A percentile compares a stretch with the other conserved stretches of the same genome.
phyloP scores from a whole-genome alignment of 768 basidiomycete species.

The Lentinula raphanica region DNA sequence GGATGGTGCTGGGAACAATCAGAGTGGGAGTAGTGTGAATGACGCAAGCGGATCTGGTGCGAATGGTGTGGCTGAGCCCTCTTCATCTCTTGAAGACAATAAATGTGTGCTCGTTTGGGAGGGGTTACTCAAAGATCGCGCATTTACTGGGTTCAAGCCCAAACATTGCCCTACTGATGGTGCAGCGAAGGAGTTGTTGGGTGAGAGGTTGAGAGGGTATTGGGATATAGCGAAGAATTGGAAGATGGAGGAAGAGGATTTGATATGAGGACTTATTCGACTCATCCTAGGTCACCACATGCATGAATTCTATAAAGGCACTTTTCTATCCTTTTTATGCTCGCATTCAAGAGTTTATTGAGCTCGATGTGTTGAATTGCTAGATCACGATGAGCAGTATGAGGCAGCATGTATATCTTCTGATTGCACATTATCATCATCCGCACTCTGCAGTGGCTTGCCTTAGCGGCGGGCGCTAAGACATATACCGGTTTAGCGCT shows the following conservation, averaged over 20 bases:
- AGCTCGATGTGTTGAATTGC: no score
- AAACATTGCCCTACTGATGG: slow-evolving; percentile 80
- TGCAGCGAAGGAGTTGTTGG: slow-evolving; percentile 81
- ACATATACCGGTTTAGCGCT: no score
- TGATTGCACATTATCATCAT: no score
- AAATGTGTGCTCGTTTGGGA: slow-evolving; percentile 92
- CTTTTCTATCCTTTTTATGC: no score
- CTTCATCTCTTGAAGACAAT: slow-evolving; percentile 74
- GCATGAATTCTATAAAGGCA: no score
- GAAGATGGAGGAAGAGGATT: slow-evolving; percentile 76
- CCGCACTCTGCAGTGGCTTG: no score
- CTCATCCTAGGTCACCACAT: neutral
- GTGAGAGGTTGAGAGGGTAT: slow-evolving; percentile 78
- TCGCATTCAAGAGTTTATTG: no score
- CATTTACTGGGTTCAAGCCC: slow-evolving; percentile 76
- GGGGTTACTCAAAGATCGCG: slow-evolving; percentile 77
- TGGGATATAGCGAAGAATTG: slow-evolving; percentile 96
- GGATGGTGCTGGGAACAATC: slow-evolving; percentile 21
- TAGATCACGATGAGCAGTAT: no score
- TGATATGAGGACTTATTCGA: slow-evolving; percentile 41
- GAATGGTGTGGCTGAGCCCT: slow-evolving; percentile 6
- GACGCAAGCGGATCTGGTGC: slow-evolving; percentile 13
- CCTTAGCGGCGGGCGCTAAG: no score
- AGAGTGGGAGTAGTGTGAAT: neutral
- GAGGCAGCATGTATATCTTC: no score